Evolutionary conservation across 192 early-diverging fungal genomes (phyloP), one percentile per base, ranked within the genome.

Genomic region (Coemansia guatemalensis): DNA sequence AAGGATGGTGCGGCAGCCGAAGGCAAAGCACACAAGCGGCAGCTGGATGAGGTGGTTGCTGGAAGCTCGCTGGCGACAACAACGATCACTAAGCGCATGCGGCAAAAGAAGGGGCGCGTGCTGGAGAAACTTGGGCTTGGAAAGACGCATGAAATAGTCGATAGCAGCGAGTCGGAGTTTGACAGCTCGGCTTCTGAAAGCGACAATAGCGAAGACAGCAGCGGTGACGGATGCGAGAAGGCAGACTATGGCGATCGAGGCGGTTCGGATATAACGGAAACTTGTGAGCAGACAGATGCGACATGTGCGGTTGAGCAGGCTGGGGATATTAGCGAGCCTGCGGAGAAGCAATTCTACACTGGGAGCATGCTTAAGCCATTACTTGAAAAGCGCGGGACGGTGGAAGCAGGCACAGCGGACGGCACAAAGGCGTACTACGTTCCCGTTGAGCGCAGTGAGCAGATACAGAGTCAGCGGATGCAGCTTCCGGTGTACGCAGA

Each of bases 401-500:
- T 68, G 2, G 35, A 24, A 24, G 39, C 41, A 8, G 29, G 21
- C 24, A 32, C 23, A 7, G 17, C 14, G 7, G 12, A 22, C 14
- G 52, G 32, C 23, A 9, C 18, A 8, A 73, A 70, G 51, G 81
- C 86, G 6, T 92, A 89, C 67, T 88, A 84, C 74, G 89, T 97
- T 11, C 75, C 82, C 22, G 88, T 98, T 7, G 69, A 90, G 61
- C 86, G 97, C 25, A 67, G 83, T 3, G 86, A 89, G 27, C 83
- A 83, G 39, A 88, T 96, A 23, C 88, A 93, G 59, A 80, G 85
- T 35, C 81, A 87, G 39, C 89, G 97, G 18, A 68, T 90, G 32
- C 82, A 88, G 56, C 86, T 99, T 17, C 97, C 97, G 1, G 92
- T 99, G 32, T 89, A 89, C 56, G 85, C 83, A 22, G 97, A 99